These are phyloP conservation scores for Galerina sulciceps DNA, from an alignment of 768 basidiomycete species.

Conservation along the genomic window DNA sequence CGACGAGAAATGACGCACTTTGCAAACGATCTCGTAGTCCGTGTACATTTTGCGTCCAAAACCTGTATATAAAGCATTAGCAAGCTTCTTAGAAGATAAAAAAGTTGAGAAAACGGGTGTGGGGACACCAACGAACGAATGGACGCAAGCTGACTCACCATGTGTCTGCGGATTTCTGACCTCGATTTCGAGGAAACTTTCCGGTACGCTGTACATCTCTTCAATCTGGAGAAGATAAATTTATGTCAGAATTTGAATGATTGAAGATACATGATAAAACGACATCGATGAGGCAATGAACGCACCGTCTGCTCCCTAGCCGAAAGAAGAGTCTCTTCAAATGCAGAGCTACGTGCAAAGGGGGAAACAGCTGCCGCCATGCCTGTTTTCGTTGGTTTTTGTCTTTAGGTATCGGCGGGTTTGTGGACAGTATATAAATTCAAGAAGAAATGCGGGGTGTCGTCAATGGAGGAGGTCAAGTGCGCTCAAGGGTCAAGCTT, in stretches of 20 bases:
- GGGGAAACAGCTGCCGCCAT: conserved; percentile 55
- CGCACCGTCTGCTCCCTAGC: conserved; percentile 65
- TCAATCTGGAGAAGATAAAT: conserved; percentile 65
- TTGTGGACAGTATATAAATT: neutral
- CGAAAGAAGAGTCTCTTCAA: conserved; percentile 54
- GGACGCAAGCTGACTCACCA: conserved; percentile 51
- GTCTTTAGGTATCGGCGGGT: neutral
- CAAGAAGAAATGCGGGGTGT: neutral
- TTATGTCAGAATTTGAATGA: conserved; percentile 10
- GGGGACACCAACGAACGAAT: neutral
- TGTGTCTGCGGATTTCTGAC: conserved; percentile 97
- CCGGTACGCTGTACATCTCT: conserved; percentile 98
- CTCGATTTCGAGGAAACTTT: conserved; percentile 97
- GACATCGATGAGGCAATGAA: conserved; percentile 8
- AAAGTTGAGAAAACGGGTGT: neutral
- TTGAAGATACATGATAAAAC: conserved; percentile 12
- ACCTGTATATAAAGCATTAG: conserved; percentile 46
- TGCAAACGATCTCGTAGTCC: conserved; percentile 98
- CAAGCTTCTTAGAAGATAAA: neutral
- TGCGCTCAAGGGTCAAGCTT: neutral
- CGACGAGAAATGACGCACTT: conserved; percentile 52
- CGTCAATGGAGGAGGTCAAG: neutral
- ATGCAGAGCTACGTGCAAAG: conserved; percentile 62
- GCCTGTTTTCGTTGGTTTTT: neutral
- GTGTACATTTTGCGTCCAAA: conserved; percentile 99